Base-by-base conservation (phyloP, 306 rosid genomes). In the Abrus precatorius region DNA sequence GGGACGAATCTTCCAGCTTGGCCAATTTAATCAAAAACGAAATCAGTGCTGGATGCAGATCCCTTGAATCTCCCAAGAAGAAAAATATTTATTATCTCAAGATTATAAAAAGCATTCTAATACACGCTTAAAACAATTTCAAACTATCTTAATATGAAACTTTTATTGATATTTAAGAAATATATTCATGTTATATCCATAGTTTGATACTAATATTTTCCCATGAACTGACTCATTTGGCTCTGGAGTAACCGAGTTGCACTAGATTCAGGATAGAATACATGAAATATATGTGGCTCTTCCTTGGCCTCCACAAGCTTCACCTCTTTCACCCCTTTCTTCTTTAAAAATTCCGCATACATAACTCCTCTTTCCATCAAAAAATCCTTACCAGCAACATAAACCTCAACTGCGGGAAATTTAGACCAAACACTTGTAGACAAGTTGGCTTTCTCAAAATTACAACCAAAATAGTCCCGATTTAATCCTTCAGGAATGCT, bases 1-100 rank as follows among this genome's bases (percentile, higher is more conserved):
- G 99, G 93, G 30, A 98, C 99, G 47, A 96, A 96, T 81, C 99
- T 87, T 69, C 99, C 99, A 85, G 99, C 99, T 83, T 97, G 91
- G 5, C 99, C 99, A 49, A 96, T 98, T 98, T 96, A 91, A 93
- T 90, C 97, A 97, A 91, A 87, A 92, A 90, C 82, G 94, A 88
- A 93, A 92, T 85, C 86, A 93, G 89, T 86, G 92, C 88, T 57
- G 91, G 91, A 88, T 84, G 91, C 86, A 88, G 91, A 87, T 89
- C 93, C 88, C 90, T 76, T 83, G 93, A 82, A 85, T 86, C 91
- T 89, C 85, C 20, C 20, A 20, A 20, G 20, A 20, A 20, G 20
- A 20, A 20, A 20, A 20, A 20, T 20, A 20, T 20, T 20, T 20
- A 20, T 20, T 20, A 20, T 20, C 20, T 20, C 20, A 20, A 20